These are phyloP conservation scores for Cutaneotrichosporon dermatis DNA, from an alignment of 1,284 basidiomycete genomes.

Conservation along the genomic window DNA sequence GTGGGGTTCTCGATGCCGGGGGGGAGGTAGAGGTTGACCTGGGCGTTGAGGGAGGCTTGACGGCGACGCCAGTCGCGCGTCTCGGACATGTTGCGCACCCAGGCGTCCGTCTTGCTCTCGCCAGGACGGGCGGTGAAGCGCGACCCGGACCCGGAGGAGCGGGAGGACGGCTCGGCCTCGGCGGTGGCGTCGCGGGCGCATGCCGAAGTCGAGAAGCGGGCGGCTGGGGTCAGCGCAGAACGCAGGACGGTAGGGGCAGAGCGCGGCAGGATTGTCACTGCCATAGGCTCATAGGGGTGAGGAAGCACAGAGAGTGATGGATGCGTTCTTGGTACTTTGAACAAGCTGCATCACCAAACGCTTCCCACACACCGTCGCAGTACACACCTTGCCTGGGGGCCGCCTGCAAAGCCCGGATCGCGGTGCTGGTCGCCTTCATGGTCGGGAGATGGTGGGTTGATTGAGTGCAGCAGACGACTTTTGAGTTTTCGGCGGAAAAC, in stretches of 20 bases:
- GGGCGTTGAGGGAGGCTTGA: constrained; percentile 25
- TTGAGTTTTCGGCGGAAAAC: constrained; percentile 17
- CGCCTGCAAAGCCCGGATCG: constrained; percentile 6
- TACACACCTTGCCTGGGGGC: constrained; percentile 1
- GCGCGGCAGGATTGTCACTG: too few species aligned
- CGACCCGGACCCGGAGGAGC: not conserved
- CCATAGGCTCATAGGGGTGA: too few species aligned
- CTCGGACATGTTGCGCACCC: constrained; percentile 41
- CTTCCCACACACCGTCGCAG: not conserved
- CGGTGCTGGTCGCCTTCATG: constrained; percentile 14
- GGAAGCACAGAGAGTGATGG: too few species aligned
- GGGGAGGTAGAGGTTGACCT: constrained; percentile 28
- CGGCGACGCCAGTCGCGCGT: constrained; percentile 38
- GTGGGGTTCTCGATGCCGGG: constrained; percentile 4
- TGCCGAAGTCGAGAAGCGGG: constrained; percentile 2
- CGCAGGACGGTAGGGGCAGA: too few species aligned
- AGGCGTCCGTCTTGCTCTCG: constrained; percentile 35
- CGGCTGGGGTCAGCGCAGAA: constrained; percentile 4
- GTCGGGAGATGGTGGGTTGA: not conserved
- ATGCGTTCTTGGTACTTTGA: too few species aligned
- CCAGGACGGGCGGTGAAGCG: constrained; percentile 10
- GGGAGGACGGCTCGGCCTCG: constrained; percentile 1
- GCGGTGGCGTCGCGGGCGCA: constrained; percentile 5
- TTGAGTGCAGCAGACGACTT: not conserved
- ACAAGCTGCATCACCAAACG: too few species aligned